Percentiles rank a stretch among this genome's conserved stretches.
phyloP scores from a whole-genome alignment of 2,329 filamentous ascomycete genomes.

The Herpomyces periplanetae region DNA sequence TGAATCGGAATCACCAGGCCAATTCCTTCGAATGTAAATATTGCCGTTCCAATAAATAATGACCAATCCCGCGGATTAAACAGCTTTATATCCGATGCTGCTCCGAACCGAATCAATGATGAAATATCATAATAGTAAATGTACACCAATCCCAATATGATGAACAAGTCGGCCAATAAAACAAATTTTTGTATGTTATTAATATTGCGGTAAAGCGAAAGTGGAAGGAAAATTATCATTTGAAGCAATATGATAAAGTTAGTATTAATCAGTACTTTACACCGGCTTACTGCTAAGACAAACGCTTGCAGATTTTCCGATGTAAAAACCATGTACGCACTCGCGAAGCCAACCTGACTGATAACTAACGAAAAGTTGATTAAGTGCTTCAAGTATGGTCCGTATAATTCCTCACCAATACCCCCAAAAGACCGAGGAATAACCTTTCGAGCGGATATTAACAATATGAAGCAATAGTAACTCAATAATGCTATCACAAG shows the following conservation, averaged over 20 bases:
- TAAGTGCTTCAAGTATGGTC: slow-evolving; percentile 47
- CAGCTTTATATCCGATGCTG: slow-evolving; percentile 43
- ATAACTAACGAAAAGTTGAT: slow-evolving; percentile 76
- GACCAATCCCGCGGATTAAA: slow-evolving; percentile 87
- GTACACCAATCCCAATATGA: slow-evolving; percentile 60
- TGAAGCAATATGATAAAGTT: slow-evolving; percentile 73
- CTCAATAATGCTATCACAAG: slow-evolving; percentile 46
- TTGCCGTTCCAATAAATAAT: slow-evolving; percentile 86
- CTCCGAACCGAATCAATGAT: slow-evolving; percentile 30
- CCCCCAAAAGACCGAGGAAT: slow-evolving; percentile 89
- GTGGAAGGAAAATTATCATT: slow-evolving; percentile 68
- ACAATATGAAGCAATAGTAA: slow-evolving; percentile 85
- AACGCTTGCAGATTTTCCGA: slow-evolving; percentile 84
- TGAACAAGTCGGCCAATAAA: slow-evolving; percentile 69
- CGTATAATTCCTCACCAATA: slow-evolving; percentile 67
- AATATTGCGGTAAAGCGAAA: slow-evolving; percentile 78
- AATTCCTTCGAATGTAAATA: slow-evolving; percentile 94
- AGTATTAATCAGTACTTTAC: slow-evolving; percentile 46
- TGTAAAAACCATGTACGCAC: slow-evolving; percentile 85
- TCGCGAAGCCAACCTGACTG: slow-evolving; percentile 75
- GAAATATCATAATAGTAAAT: slow-evolving; percentile 79
- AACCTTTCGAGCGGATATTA: slow-evolving; percentile 48
- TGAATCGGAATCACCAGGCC: slow-evolving; percentile 93
- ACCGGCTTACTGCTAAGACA: slow-evolving; percentile 58
- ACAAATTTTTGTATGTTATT: slow-evolving; percentile 88